Base-by-base conservation (phyloP, 2,329 filamentous ascomycete genomes). In the Epichloe uncinata region DNA sequence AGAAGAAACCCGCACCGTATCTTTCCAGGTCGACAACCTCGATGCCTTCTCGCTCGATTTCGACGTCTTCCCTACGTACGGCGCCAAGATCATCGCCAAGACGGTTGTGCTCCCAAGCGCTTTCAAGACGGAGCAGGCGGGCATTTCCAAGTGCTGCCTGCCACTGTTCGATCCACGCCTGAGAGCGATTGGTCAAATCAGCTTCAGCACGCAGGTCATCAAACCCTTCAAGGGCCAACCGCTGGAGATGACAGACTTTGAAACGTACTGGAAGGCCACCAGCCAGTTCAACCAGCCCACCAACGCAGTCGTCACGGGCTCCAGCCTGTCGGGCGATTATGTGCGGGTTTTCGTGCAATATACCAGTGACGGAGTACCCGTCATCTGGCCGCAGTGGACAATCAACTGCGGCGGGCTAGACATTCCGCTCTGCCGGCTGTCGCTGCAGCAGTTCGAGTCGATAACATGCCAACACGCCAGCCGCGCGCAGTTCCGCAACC, bases 191-290 rank as follows among this genome's bases (percentile, higher is more conserved):
- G 93, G 93, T 5, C 87, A 95, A 60, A 87, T 97, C 57, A 88
- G 82, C 55, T 98, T 98, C 72, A 86, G 87, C 56, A 95, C 88
- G 50, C 90, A 97, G 63, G 88, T 97, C 26, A 94, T 98, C 64
- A 96, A 95, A 61, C 93, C 93, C 0, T 98, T 97, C 69, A 81
- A 83, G 54, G 91, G 93, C 7, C 85, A 89, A 53, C 89, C 93
- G 3, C 73, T 98, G 20, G 93, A 98, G 66, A 96, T 98, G 53
- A 95, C 93, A 1, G 90, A 97, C 61, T 98, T 97, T 59, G 93
- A 95, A 55, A 97, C 93, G 0, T 98, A 98, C 67, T 98, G 93
- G 93, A 98, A 97, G 67, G 91, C 91, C 0, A 98, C 93, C 1
- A 95, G 89, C 60, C 89, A 95, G 58, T 78, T 93, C 45, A 88